A percentile compares a stretch with the other conserved stretches of the same genome.
Evolutionary conservation across 768 basidiomycete species (phyloP).

Genomic region (Lactifluus hygrophoroides): DNA sequence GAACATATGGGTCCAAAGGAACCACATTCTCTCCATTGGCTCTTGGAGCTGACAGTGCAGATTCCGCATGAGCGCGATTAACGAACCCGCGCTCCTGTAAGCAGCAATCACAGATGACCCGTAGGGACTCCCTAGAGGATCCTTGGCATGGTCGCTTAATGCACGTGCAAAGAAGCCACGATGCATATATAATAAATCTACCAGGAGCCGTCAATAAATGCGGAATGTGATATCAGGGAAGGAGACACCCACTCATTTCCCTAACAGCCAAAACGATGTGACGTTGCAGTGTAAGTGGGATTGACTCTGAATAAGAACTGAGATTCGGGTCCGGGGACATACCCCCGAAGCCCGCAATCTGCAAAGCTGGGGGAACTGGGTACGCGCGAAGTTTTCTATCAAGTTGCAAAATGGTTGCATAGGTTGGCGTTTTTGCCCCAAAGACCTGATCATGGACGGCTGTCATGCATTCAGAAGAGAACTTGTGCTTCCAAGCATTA

Average conservation of each 20-base stretch:
- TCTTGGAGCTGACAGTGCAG: slow-evolving; percentile 56
- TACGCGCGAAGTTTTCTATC: slow-evolving; percentile 57
- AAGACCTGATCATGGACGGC: slow-evolving; percentile 63
- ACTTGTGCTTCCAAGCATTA: slow-evolving; percentile 62
- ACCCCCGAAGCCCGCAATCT: slow-evolving; percentile 52
- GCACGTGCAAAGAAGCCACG: slow-evolving; percentile 68
- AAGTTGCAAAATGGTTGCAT: slow-evolving; percentile 53
- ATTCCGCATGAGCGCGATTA: slow-evolving; percentile 55
- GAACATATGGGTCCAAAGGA: slow-evolving; percentile 64
- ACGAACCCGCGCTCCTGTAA: slow-evolving; percentile 57
- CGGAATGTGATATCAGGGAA: neutral
- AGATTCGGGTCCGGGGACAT: slow-evolving; percentile 24
- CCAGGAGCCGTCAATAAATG: neutral
- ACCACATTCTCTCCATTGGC: slow-evolving; percentile 65
- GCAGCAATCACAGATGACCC: slow-evolving; percentile 60
- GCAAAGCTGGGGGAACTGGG: slow-evolving; percentile 55
- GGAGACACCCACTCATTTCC: slow-evolving; percentile 48
- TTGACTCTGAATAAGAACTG: slow-evolving; percentile 39
- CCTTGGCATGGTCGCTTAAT: slow-evolving; percentile 49
- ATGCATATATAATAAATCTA: slow-evolving; percentile 52
- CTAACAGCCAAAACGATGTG: slow-evolving; percentile 57
- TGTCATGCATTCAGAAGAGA: slow-evolving; percentile 51
- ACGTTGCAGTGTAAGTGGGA: slow-evolving; percentile 57
- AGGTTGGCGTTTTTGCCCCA: slow-evolving; percentile 50
- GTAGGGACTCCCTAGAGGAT: slow-evolving; percentile 64